phyloP scores from a whole-genome alignment of 78 protist species.

The Monocercomonoides exilis region DNA sequence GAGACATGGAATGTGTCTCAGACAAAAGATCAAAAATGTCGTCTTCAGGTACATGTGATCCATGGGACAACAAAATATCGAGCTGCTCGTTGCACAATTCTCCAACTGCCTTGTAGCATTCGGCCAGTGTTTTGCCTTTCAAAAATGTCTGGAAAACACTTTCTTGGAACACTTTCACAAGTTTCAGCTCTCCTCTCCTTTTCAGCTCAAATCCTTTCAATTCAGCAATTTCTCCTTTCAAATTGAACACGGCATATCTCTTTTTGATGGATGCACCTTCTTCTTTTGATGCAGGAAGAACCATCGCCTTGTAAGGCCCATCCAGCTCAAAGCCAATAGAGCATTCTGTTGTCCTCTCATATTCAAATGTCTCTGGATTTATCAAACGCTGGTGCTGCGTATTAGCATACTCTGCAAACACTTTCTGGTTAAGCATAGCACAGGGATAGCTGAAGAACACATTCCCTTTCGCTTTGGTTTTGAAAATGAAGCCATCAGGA shows the following conservation, averaged over 20 bases:
- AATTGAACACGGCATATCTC: conserved; percentile 90
- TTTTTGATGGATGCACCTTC: conserved; percentile 59
- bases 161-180: conserved; percentile 90
- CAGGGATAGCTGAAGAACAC: conserved; percentile 59
- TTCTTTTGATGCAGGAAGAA: conserved; percentile 90
- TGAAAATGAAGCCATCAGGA: conserved; percentile 75
- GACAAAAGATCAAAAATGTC: conserved; percentile 73
- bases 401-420: conserved; percentile 67
- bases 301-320: conserved; percentile 97
- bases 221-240: conserved; percentile 80
- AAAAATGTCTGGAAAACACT: conserved; percentile 33
- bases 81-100: conserved; percentile 74
- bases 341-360: conserved; percentile 60
- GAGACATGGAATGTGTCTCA: conserved; percentile 74
- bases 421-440: conserved; percentile 78
- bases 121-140: conserved; percentile 60
- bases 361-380: neutral
- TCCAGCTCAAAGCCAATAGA: conserved; percentile 95
- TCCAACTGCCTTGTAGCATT: conserved; percentile 75
- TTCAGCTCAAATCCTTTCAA: conserved; percentile 97
- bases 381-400: conserved; percentile 80
- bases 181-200: conserved; percentile 93
- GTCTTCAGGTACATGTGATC: conserved; percentile 47
- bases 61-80: conserved; percentile 71
- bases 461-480: neutral